Percentiles rank a stretch among this genome's conserved stretches.
Conservation (phyloP, 257 asterid genomes). For the Leonotis leonurus region DNA sequence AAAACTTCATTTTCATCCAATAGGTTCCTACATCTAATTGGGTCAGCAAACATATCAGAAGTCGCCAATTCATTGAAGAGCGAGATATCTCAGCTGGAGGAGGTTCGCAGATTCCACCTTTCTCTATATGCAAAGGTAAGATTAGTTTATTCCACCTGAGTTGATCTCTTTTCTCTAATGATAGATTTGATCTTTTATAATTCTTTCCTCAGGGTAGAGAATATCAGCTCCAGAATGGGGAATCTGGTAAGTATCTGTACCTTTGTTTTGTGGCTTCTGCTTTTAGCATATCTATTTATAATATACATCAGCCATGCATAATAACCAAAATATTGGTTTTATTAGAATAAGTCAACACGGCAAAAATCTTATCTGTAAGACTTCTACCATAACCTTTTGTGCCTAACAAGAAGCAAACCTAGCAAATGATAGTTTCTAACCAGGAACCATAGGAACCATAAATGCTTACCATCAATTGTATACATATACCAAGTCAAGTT, state of each 20-base stretch:
- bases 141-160: neutral
- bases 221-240: conserved; percentile 27
- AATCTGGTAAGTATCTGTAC: conserved; percentile 40
- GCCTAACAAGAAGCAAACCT: conserved; percentile 7
- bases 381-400: conserved; percentile 5
- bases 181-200: neutral
- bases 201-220: conserved; percentile 41
- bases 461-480: neutral
- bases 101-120: conserved; percentile 67
- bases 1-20: conserved; percentile 7
- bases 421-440: neutral
- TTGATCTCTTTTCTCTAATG: conserved; percentile 13
- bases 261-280: neutral
- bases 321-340: neutral
- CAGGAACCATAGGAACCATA: conserved; percentile 1
- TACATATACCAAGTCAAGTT: conserved; percentile 9
- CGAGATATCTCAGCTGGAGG: conserved; percentile 92
- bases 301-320: neutral
- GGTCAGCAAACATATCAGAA: conserved; percentile 45
- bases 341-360: neutral
- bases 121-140: conserved; percentile 71
- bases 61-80: conserved; percentile 40
- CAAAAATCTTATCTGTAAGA: neutral
- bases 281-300: neutral
- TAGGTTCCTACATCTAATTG: conserved; percentile 71